Base-by-base conservation (phyloP, 2,329 filamentous ascomycete genomes). In the Alternaria sp. region DNA sequence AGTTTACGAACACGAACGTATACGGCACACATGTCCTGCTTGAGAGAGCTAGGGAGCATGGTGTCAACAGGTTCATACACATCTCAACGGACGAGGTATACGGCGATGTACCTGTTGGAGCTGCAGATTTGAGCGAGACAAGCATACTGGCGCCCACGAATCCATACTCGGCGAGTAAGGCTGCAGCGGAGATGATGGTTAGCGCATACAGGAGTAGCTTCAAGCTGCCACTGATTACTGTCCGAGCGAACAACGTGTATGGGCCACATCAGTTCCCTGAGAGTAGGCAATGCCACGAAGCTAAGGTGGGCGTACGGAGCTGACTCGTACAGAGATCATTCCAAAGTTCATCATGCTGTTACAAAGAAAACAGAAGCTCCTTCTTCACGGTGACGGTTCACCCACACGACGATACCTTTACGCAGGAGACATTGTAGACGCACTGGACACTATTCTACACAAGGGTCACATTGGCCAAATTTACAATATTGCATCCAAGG, bases 61-160 rank as follows among this genome's bases (percentile, higher is more conserved):
- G 85, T 33, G 83, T 94, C 72, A 86, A 84, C 66, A 84, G 88
- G 48, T 94, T 94, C 77, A 88, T 94, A 70, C 91, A 94, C 76
- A 87, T 94, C 62, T 92, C 90, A 9, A 94, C 91, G 1, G 91
- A 95, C 73, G 91, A 94, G 79, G 91, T 94, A 1, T 94, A 94
- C 68, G 91, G 91, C 40, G 91, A 94, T 74, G 89, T 92, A 58
- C 86, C 86, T 58, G 86, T 89, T 51, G 89, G 87, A 34, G 88
- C 88, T 3, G 88, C 90, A 59, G 90, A 92, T 70, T 77, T 92
- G 63, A 80, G 88, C 40, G 91, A 93, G 79, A 86, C 86, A 14
- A 91, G 89, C 78, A 86, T 91, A 65, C 82, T 94, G 33, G 88
- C 88, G 1, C 91, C 91, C 0, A 93, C 91, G 21, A 95, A 94